Evolutionary conservation across 257 asterid genomes (phyloP), one percentile per base, ranked within the genome.

Genomic region (Solanum lycopersicoides): DNA sequence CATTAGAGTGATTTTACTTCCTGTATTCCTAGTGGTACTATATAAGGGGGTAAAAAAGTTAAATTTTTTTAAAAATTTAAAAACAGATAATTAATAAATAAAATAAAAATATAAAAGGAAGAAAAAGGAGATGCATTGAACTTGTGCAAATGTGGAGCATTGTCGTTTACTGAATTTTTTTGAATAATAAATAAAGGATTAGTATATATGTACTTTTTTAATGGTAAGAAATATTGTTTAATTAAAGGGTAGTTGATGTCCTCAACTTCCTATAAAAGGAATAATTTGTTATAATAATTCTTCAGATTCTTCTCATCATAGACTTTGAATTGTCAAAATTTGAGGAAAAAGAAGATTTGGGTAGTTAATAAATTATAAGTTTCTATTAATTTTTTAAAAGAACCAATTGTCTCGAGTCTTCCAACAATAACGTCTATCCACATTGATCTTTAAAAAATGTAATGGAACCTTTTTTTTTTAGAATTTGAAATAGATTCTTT

Each of bases 231-330:
- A 80, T 79, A 47, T 80, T 80, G 34, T 80, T 80, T 80, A 30
- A 45, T 45, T 45, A 80, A 79, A 45, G 35, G 41, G 66, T 80
- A 47, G 84, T 80, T 80, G 66, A 47, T 28, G 68, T 80, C 84
- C 84, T 80, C 84, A 80, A 86, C 87, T 86, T 86, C 83, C 87
- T 39, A 41, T 44, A 86, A 18, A 71, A 74, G 45, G 87, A 72
- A 86, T 47, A 86, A 71, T 47, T 21, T 63, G 35, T 71, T 44
- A 71, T 44, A 86, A 71, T 69, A 72, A 86, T 68, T 71, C 44
- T 20, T 7, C 32, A 7, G 23, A 83, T 59, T 59, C 86, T 63
- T 83, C 47, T 18, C 69, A 72, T 66, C 80, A 69, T 44, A 30
- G n/a, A 45, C 87, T 71, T 66, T 72, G 53, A 13, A 23, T 59